Base-by-base conservation (phyloP, 768 basidiomycete species). In the Calocera viscosa region DNA sequence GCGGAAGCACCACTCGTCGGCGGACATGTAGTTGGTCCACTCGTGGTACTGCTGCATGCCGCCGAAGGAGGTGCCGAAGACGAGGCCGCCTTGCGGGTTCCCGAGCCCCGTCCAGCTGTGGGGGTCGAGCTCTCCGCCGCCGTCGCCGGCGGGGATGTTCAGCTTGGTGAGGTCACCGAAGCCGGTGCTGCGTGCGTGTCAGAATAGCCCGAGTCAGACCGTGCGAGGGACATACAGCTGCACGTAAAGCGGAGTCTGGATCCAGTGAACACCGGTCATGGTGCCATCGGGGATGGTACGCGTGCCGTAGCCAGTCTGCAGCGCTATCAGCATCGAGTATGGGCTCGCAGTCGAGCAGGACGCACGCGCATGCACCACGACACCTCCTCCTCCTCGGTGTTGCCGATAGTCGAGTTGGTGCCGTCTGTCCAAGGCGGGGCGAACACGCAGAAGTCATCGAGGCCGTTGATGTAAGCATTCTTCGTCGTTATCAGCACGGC, bases 1-100 rank as follows among this genome's bases (percentile, higher is more conserved):
- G 11, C 73, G 65, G 64, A 75, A 66, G 67, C 72, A 74, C 71
- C 75, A 75, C 64, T 68, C 66, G 69, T 67, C 73, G 68, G 78
- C 78, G 2, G 82, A 80, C 66, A 90, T 78, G 72, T 87, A 88
- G 75, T 86, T 85, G 53, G 86, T 89, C 90, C 90, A 91, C 72
- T 90, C 85, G 70, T 84, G 80, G 40, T 88, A 78, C 72, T 89
- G 81, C 70, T 82, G 69, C 1, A 75, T 24, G 34, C 68, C 71
- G 19, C 78, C 78, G 75, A 86, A 89, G n/a, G 85, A 86, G 67
- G 67, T 80, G 26, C 87, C 86, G 74, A 89, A 89, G 22, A 91
- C 85, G 43, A 89, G 79, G 1, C 83, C 86, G 34, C 86, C 88
- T 34, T 83, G 81, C 11, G 82, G 85, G 71, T 84, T 85, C 14